Evolutionary conservation across 2,329 filamentous ascomycete species (phyloP).

Genomic region (Sporothrix curviconia): DNA sequence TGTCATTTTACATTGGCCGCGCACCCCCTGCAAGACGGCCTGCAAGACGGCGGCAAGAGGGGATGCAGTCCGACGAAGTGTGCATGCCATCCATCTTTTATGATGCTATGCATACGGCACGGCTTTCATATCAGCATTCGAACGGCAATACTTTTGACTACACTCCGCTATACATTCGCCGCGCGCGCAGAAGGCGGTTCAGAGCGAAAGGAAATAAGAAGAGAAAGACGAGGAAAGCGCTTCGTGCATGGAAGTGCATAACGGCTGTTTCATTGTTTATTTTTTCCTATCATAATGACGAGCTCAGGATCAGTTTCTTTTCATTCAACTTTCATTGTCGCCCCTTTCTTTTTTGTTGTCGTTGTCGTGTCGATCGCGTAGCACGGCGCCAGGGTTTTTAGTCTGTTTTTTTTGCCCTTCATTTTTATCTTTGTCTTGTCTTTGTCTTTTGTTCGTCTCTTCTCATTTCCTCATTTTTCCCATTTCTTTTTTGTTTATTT

Average conservation of each 20-base stretch:
- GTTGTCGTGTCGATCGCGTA: conserved; percentile 17
- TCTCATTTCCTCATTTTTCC: background rate
- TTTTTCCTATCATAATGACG: conserved; percentile 19
- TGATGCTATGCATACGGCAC: no score
- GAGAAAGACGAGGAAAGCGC: background rate
- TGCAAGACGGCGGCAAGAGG: no score
- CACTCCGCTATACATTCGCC: background rate
- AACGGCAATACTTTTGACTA: no score
- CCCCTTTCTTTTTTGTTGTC: background rate
- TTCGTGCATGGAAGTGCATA: background rate
- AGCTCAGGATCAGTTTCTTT: conserved; percentile 18
- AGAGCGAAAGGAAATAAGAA: conserved; percentile 2
- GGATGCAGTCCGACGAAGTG: background rate
- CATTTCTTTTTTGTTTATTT: background rate
- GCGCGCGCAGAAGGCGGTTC: background rate
- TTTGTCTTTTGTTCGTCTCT: background rate
- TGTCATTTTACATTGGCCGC: background rate
- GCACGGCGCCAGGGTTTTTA: conserved; percentile 20
- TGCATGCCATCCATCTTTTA: no score
- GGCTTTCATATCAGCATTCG: no score
- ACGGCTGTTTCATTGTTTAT: conserved; percentile 14
- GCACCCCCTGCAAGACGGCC: background rate
- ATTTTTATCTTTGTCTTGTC: background rate
- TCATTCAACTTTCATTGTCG: background rate
- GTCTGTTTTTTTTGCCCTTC: conserved; percentile 6